Base-by-base conservation (phyloP, 1,284 basidiomycete species). In the Tilletia indica region DNA sequence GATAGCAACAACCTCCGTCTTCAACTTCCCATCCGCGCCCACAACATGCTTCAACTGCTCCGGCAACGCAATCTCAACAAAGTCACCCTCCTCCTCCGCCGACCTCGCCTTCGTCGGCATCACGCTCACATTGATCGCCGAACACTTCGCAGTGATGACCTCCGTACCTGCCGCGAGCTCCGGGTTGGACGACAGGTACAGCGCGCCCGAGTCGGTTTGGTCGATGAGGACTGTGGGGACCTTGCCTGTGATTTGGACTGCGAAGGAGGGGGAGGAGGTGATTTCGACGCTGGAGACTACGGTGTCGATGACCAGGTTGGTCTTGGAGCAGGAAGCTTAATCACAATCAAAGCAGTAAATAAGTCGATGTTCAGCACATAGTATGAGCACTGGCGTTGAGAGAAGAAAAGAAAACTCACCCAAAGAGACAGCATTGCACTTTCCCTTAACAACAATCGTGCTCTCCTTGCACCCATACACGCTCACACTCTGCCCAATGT, bases 101-200 rank as follows among this genome's bases (percentile, higher is more conserved):
- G 96, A 96, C n/a, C 38, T 34, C 61, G 61, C 61, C 9, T 16
- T 21, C 36, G 34, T 16, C 9, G 61, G 61, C 61, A 64, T 64
- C 63, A 99, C 85, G 78, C 90, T 93, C 73, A 99, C 88, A 85
- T 99, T 99, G 86, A 99, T 92, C 42, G 91, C 89, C 82, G 92
- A 94, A 85, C 94, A 97, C 87, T 99, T 98, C 72, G 93, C 91
- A 0, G 95, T 96, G 66, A 94, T 92, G 80, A 99, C 93, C 86
- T 98, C 96, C 16, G 48, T 51, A 3, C 48, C 66, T 5, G 21
- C n/a, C 2, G 90, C 88, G 64, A 86, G 85, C 70, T 97, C 87
- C 77, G 91, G 92, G 42, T 89, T 89, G 84, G 92, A 92, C 61
- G 93, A 94, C 45, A 99, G 89, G 86, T 93, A 99, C 76, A 99